Evolutionary conservation across 2,329 filamentous ascomycete species (phyloP).

Genomic region (Colletotrichum sp.): DNA sequence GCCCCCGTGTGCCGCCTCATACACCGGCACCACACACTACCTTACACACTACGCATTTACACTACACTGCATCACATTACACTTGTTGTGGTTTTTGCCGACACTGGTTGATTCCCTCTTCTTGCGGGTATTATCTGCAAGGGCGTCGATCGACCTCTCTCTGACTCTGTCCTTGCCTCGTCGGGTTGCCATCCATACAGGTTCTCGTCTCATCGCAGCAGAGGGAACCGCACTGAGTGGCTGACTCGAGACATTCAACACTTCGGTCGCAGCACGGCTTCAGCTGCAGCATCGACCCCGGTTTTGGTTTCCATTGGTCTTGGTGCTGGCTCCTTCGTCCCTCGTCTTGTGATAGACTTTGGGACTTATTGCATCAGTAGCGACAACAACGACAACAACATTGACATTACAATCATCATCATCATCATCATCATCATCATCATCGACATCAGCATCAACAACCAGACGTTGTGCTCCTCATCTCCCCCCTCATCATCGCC

Average conservation of each 20-base stretch:
- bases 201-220: neutral
- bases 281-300: neutral
- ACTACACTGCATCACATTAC: neutral
- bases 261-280: neutral
- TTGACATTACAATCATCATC: neutral
- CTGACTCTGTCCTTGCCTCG: neutral
- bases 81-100: neutral
- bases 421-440: neutral
- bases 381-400: neutral
- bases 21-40: neutral
- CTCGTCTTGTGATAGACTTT: neutral
- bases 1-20: neutral
- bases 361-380: neutral
- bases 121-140: neutral
- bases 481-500: neutral
- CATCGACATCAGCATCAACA: neutral
- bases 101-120: neutral
- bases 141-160: neutral
- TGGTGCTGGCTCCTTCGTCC: neutral
- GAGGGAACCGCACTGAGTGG: neutral
- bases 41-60: neutral
- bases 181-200: neutral
- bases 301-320: neutral
- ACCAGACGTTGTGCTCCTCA: neutral
- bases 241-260: slow-evolving; percentile 6